Base-by-base conservation (phyloP, 2,329 filamentous ascomycete genomes). In the Aspergillus ochraceus region DNA sequence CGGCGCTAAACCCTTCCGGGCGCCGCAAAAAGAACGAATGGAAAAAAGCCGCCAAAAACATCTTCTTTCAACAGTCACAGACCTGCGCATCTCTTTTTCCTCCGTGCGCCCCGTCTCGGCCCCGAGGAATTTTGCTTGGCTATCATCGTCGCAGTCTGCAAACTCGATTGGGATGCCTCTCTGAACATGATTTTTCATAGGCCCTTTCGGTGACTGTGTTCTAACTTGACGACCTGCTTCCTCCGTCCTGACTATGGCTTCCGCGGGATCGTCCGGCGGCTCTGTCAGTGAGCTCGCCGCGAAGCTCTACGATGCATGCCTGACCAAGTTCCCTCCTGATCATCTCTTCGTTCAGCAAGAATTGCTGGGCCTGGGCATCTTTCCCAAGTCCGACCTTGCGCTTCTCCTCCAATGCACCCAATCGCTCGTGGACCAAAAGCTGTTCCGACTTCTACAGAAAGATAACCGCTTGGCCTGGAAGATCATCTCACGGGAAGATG, bases 311-410 rank as follows among this genome's bases (percentile, higher is more conserved):
- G 74, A 77, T 50, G 74, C 74, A 64, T 82, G 80, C 59, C 60
- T 72, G 24, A 71, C 71, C 52, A 74, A 74, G 52, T 76, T 74
- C 59, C 67, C 76, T 30, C 59, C 72, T 29, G 78, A 80, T 57
- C 75, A 79, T 61, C 68, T 80, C 45, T 79, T 81, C 66, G 77
- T 76, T 54, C 80, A 82, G 63, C 71, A 79, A 45, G 80, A 81
- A 61, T 70, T 82, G 2, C 64, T 81, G 32, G 67, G 70, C 22
- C 66, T 81, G 55, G 73, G 71, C 29, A 66, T 82, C 32, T 74
- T 82, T 47, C 78, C 79, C 3, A 76, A 78, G 36, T 72, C 75
- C 60, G 77, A 80, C 54, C 60, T 80, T 17, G 60, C 71, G 14
- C 67, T 79, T 39, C 73, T 82, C 46, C 69, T 81, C 54, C 70